Percentiles rank a stretch among this genome's conserved stretches.
Conservation (phyloP, 495 filamentous ascomycete species). For the Aspergillus ostianus region DNA sequence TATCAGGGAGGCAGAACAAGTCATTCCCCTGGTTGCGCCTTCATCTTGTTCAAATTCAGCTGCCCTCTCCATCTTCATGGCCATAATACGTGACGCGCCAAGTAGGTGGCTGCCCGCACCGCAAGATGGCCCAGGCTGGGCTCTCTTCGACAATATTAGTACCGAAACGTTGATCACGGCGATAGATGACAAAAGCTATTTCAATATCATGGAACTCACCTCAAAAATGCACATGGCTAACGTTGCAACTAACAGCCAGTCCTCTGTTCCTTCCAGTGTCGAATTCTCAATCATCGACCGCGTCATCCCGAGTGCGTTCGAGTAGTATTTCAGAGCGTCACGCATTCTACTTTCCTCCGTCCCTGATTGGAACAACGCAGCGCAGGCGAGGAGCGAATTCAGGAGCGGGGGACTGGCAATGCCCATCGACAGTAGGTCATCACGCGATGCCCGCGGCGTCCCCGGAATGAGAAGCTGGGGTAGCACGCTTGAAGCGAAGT, state of each 20-base stretch:
- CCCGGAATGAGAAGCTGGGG: conserved; percentile 6
- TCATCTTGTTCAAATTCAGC: not conserved
- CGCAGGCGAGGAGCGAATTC: conserved; percentile 6
- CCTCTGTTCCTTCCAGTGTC: conserved; percentile 1
- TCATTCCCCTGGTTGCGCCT: not conserved
- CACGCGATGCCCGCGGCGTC: not conserved
- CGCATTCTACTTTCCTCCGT: not conserved
- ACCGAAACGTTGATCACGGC: not conserved
- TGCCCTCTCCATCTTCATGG: conserved; percentile 1
- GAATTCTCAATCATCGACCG: conserved; percentile 5
- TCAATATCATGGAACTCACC: not conserved
- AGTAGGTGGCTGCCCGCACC: not conserved
- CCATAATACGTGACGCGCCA: conserved; percentile 6
- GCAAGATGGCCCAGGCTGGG: conserved; percentile 3
- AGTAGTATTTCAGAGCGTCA: conserved; percentile 4
- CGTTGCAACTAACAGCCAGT: conserved; percentile 5
- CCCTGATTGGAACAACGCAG: not conserved
- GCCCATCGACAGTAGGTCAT: conserved; percentile 1
- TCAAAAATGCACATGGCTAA: conserved; percentile 6
- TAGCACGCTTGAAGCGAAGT: not conserved
- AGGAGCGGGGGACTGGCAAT: not conserved
- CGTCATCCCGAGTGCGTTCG: not conserved
- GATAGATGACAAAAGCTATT: not conserved
- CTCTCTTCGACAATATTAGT: not conserved
- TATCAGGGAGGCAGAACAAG: conserved; percentile 2